These are phyloP conservation scores for Osmozyma mogii DNA, from an alignment of 805 yeast genomes.

Conservation along the genomic window DNA sequence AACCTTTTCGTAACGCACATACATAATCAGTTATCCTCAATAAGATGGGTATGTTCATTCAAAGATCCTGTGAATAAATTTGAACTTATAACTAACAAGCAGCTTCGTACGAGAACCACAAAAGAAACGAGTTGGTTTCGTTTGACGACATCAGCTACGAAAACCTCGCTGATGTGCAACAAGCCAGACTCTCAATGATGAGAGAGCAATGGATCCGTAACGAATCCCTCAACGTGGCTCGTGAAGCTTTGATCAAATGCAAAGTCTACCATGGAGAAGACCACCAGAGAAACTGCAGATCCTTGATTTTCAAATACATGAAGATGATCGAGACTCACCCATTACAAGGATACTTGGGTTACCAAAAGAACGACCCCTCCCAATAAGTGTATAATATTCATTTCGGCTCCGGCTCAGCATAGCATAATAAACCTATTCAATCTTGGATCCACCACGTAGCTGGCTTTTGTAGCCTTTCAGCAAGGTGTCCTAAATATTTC, in stretches of 20 bases:
- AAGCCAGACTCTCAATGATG: constrained; percentile 70
- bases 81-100: constrained; percentile 9
- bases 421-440: neutral
- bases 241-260: constrained; percentile 72
- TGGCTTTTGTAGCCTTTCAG: neutral
- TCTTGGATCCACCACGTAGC: neutral
- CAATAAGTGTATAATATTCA: constrained; percentile 41
- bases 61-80: neutral
- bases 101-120: constrained; percentile 32
- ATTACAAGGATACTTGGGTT: constrained; percentile 70
- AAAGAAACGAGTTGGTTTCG: constrained; percentile 64
- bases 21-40: neutral
- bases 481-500: too few relatives aligned
- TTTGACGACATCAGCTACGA: constrained; percentile 77
- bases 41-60: constrained; percentile 9
- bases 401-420: neutral
- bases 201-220: constrained; percentile 76
- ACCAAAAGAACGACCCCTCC: constrained; percentile 82
- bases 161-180: constrained; percentile 51
- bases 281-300: constrained; percentile 67
- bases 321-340: constrained; percentile 66
- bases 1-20: constrained; percentile 17
- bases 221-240: constrained; percentile 57
- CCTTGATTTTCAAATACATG: constrained; percentile 67
- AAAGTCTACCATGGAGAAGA: constrained; percentile 49